Base-by-base conservation (phyloP, 768 basidiomycete species). In the Suillus alpinus region DNA sequence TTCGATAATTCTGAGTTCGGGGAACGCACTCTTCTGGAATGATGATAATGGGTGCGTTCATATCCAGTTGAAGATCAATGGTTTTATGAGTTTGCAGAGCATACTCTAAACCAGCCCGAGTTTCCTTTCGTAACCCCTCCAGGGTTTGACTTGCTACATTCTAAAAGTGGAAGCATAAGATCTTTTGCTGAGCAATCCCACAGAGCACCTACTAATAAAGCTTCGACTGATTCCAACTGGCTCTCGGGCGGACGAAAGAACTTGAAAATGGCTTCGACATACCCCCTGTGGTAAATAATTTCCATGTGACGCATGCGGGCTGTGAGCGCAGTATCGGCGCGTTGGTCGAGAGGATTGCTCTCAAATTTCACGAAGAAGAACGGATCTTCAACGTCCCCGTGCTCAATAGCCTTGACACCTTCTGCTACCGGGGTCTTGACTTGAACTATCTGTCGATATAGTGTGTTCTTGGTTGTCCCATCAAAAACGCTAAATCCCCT, bases 11-110 rank as follows among this genome's bases (percentile, higher is more conserved):
- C 16, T 12, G 26, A 3, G 10, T 55, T 39, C 26, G 23, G 12
- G 18, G 49, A 9, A 51, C 74, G 55, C 70, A 95, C 94, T 93
- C 87, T 77, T 98, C 96, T 1, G 97, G 97, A 57, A 98, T 84
- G 67, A 99, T 94, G 70, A 99, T 97, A 66, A 99, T 86, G 6
- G 97, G 97, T 0, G 97, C 94, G 67, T 96, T 92, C 81, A 99
- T 83, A 68, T 99, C 95, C 77, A 99, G 85, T 65, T 93, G 91
- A n/a, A 99, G 80, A 71, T 98, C 95, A 47, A 98, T 80, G 1
- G 97, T 98, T 80, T 94, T 96, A 80, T 97, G 95, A 16, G 86
- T 87, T 72, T 95, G 88, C 52, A 99, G 75, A 0, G 96, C 96
- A 75, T 90, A 90, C 77, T 98, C 96, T 57, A 99, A 78, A 16